These are phyloP conservation scores for Tetratostichococcus sp. DNA, from an alignment of 139 green algal genomes.

Conservation along the genomic window DNA sequence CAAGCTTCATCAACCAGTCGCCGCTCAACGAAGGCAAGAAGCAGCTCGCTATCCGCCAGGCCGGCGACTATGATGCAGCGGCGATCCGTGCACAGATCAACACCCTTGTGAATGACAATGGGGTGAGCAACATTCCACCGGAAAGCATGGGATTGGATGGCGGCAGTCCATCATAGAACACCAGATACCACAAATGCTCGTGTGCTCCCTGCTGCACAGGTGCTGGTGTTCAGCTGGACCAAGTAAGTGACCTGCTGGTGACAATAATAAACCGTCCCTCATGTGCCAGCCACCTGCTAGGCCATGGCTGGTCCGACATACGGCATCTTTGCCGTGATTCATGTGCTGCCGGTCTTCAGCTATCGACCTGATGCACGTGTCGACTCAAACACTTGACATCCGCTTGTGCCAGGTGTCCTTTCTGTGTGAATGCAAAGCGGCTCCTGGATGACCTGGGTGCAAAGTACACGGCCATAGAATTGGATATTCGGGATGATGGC, in stretches of 20 bases:
- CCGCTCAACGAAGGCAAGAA: constrained; percentile 37
- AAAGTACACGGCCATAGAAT: constrained; percentile 46
- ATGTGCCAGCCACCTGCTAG: too few relatives aligned
- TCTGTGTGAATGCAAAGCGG: constrained; percentile 51
- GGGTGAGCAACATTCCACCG: constrained; percentile 7
- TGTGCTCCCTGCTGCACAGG: constrained; percentile 4
- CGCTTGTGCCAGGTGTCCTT: constrained; percentile 28
- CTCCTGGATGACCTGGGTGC: constrained; percentile 45
- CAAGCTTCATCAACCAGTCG: constrained; percentile 32
- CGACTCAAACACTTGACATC: too few relatives aligned
- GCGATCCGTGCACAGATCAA: constrained; percentile 28
- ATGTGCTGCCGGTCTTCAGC: too few relatives aligned
- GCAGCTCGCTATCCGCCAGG: constrained; percentile 26
- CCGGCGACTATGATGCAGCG: constrained; percentile 44
- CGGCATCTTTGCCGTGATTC: too few relatives aligned
- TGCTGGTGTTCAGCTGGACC: constrained; percentile 36
- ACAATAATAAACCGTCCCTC: too few relatives aligned
- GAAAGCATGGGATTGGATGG: neutral
- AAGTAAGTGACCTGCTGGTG: neutral
- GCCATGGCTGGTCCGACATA: too few relatives aligned
- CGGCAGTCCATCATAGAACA: neutral
- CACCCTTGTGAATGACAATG: constrained; percentile 18
- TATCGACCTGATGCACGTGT: too few relatives aligned
- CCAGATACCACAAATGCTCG: neutral
- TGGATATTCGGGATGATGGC: constrained; percentile 44